Percentiles rank a stretch among this genome's conserved stretches.
Evolutionary conservation across 2,329 filamentous ascomycete species (phyloP).

Genomic region (Sclerotinia nivalis): DNA sequence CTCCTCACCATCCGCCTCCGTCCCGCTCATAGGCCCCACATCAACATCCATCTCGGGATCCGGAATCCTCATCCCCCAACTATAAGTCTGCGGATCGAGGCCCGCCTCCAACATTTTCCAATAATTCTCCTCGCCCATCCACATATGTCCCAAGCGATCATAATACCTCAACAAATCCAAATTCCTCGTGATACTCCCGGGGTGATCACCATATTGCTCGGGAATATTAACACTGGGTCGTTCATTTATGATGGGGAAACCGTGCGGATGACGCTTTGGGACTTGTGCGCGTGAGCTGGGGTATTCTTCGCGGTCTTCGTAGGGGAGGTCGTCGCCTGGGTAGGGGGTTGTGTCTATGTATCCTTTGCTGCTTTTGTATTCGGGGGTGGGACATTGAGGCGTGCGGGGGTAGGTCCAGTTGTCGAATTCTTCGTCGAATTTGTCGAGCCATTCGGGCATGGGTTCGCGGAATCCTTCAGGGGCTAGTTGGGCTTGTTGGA

Average conservation of each 20-base stretch:
- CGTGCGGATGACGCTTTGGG: not conserved
- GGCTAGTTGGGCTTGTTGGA: not conserved
- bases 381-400: not conserved
- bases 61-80: constrained; percentile 10
- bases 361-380: fast-evolving
- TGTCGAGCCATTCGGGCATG: not conserved
- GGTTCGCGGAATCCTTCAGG: not conserved
- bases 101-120: constrained; percentile 22
- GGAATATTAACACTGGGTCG: constrained; percentile 1
- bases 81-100: constrained; percentile 7
- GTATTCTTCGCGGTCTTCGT: not conserved
- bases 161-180: constrained; percentile 1
- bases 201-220: fast-evolving
- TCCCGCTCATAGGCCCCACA: not conserved
- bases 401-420: not conserved
- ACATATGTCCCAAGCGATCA: constrained; percentile 18
- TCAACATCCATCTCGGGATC: not conserved
- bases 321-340: not conserved
- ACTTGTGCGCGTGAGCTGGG: not conserved
- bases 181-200: not conserved
- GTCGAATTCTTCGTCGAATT: not conserved
- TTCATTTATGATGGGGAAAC: not conserved
- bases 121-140: constrained; percentile 18
- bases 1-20: not conserved
- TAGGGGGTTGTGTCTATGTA: not conserved